phyloP scores from a whole-genome alignment of 495 filamentous ascomycete species.

The Aspergillus steynii region DNA sequence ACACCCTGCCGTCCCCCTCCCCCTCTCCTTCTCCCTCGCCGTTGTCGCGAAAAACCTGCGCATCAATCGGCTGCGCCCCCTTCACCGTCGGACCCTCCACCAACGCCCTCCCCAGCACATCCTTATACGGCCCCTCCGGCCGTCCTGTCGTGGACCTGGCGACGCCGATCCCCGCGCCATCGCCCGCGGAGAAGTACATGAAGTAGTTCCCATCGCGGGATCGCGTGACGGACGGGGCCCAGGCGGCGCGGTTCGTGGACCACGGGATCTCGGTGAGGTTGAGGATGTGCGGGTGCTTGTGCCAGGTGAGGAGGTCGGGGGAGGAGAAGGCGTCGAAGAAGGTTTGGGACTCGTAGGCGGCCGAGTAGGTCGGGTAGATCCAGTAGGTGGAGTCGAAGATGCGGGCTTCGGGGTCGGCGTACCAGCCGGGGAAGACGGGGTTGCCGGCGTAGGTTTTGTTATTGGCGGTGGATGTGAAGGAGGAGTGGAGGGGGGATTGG shows the following conservation, averaged over 20 bases:
- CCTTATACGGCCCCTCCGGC: conserved; percentile 44
- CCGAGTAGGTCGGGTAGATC: conserved; percentile 46
- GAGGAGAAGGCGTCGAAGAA: conserved; percentile 52
- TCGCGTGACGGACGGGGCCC: conserved; percentile 45
- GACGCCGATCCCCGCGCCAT: conserved; percentile 50
- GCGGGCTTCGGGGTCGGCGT: conserved; percentile 49
- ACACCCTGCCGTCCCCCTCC: conserved; percentile 25
- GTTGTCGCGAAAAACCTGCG: conserved; percentile 47
- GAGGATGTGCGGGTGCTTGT: conserved; percentile 39
- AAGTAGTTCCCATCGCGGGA: conserved; percentile 35
- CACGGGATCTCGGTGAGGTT: conserved; percentile 39
- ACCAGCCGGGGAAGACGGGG: conserved; percentile 46
- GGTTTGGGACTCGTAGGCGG: conserved; percentile 41
- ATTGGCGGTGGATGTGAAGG: conserved; percentile 22
- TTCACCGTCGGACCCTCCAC: conserved; percentile 36
- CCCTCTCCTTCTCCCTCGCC: conserved; percentile 15
- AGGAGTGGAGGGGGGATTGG: conserved; percentile 4
- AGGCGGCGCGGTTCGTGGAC: conserved; percentile 41
- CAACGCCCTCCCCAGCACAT: conserved; percentile 43
- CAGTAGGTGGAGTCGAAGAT: conserved; percentile 43
- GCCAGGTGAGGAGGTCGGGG: conserved; percentile 46
- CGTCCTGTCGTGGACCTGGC: conserved; percentile 32
- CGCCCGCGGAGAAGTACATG: conserved; percentile 50
- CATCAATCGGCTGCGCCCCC: conserved; percentile 46
- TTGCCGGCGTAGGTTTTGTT: conserved; percentile 36